Conservation (phyloP, 768 basidiomycete genomes). For the Leccinum longicurvipes region DNA sequence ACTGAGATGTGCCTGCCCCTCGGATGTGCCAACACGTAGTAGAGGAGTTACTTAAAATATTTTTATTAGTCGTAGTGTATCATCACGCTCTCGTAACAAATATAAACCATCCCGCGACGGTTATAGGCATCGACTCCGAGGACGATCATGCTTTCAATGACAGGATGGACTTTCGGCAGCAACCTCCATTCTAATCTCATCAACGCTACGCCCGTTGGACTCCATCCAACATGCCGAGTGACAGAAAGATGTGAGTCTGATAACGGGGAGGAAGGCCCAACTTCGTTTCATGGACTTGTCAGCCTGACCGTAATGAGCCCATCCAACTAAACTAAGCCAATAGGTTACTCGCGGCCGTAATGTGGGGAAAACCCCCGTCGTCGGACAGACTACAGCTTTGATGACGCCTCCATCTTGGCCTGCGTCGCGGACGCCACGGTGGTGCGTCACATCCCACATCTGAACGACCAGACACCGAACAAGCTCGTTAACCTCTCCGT, state of each 20-base stretch:
- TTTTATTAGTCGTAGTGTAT: not conserved
- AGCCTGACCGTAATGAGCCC: not conserved
- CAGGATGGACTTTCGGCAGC: not conserved
- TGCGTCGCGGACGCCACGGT: conserved; percentile 44
- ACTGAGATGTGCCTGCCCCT: not conserved
- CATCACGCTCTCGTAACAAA: not conserved
- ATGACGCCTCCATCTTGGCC: conserved; percentile 35
- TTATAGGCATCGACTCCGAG: not conserved
- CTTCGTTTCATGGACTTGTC: not conserved
- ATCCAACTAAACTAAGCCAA: not conserved
- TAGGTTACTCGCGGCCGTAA: not conserved
- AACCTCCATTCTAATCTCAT: not conserved
- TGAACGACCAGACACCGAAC: conserved; percentile 7
- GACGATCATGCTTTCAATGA: not conserved
- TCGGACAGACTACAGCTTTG: conserved; percentile 15
- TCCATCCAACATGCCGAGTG: not conserved
- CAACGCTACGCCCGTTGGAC: not conserved
- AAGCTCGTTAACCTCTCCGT: not conserved
- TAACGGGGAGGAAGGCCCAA: not conserved
- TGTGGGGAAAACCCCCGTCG: not conserved
- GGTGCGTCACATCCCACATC: conserved; percentile 42
- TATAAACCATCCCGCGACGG: conserved; percentile 1
- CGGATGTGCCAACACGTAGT: not conserved
- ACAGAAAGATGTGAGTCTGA: not conserved
- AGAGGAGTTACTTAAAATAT: not conserved